Percentiles rank a stretch among this genome's conserved stretches.
Conservation (phyloP, 805 yeast species). For the Yarrowia keelungensis region DNA sequence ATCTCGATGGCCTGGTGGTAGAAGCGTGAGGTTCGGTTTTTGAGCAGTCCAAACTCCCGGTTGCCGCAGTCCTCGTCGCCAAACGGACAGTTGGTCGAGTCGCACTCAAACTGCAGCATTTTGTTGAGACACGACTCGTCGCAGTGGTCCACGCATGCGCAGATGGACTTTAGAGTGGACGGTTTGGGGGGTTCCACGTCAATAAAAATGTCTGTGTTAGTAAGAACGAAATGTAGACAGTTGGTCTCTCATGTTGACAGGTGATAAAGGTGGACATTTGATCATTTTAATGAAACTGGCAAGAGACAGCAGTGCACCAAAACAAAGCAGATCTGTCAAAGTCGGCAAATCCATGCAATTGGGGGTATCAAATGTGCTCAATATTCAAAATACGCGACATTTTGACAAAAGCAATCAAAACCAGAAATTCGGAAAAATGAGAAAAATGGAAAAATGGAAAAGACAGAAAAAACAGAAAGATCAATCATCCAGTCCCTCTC, state of each 20-base stretch:
- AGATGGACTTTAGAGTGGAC: constrained; percentile 42
- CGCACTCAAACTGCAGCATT: constrained; percentile 51
- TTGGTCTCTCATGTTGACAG: too few species aligned
- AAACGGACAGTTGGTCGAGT: constrained; percentile 48
- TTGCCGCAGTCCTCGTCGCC: constrained; percentile 52
- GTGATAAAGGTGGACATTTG: too few species aligned
- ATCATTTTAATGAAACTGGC: too few species aligned
- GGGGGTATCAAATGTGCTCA: too few species aligned
- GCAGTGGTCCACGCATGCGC: constrained; percentile 48
- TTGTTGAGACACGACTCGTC: constrained; percentile 51
- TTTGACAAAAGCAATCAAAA: too few species aligned
- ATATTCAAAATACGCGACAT: too few species aligned
- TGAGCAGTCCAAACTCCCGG: constrained; percentile 46
- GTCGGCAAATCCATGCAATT: too few species aligned
- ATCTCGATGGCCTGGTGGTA: constrained; percentile 44
- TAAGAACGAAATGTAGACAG: too few species aligned
- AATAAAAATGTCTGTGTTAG: constrained; percentile 42
- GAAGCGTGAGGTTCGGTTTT: constrained; percentile 4
- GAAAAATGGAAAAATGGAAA: neutral
- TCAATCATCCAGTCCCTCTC: neutral
- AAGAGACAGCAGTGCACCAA: too few species aligned
- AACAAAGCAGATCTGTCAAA: too few species aligned
- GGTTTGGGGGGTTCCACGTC: constrained; percentile 42
- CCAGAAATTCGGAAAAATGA: neutral
- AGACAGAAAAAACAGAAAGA: too few species aligned